Evolutionary conservation across 768 basidiomycete genomes (phyloP), one percentile per base, ranked within the genome.

Genomic region (Kondoa subrosea): DNA sequence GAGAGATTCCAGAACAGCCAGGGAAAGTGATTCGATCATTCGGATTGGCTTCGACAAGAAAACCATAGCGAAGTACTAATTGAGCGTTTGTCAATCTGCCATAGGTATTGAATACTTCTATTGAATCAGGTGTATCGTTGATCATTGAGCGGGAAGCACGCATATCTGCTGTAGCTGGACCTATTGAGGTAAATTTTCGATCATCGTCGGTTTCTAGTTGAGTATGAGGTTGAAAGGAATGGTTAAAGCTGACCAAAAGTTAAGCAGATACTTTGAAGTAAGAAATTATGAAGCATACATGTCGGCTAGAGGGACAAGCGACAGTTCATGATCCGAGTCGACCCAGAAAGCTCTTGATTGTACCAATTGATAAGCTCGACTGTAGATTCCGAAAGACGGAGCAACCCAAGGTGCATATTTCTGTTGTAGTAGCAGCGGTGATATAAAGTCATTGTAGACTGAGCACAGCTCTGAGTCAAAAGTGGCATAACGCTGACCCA

Each of bases 61-160:
- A 97, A 0, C 93, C 92, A 74, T 95, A 96, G 3, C 88, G 90
- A 2, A 96, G 81, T 59, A 96, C 83, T 57, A 96, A 82, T 76
- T 92, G 89, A 30, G 88, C 82, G 76, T 93, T 69, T 2, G 69
- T 58, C 40, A 62, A 56, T 1, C 60, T 57, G 8, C 69, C 69
- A 32, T 69, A 69, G 56, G 66, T 69, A 56, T 69, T 69, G 66
- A 50, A 69, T 57, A 69, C 65, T 32, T 69, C 68, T n/a, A 34
- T 26, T 2, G 57, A 3, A 59, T 59, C 27, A 15, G 40, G 14
- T 26, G n/a, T 27, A 25, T 60, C 30, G 8, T 4, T 17, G 2
- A 33, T 33, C 12, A 31, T n/a, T 8, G 16, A 32, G 3, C 61
- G 61, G 12, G 16, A 17, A n/a, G 30, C 26, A 12, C 61, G 61